phyloP scores from a whole-genome alignment of 2,329 filamentous ascomycete genomes.

The Plectosphaerella cucumerina region DNA sequence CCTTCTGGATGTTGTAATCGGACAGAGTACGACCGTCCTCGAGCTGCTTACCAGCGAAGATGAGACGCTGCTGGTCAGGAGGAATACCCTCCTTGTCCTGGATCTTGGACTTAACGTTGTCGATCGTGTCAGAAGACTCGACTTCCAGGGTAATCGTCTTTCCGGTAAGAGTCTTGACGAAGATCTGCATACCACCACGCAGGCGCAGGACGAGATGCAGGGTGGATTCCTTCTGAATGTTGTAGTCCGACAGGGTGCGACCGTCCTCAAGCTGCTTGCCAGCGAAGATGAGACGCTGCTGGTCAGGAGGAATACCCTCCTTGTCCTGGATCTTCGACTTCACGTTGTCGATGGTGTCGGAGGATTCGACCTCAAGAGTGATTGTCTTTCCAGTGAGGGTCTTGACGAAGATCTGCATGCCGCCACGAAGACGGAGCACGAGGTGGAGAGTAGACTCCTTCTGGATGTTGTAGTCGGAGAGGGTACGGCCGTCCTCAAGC shows the following conservation, averaged over 20 bases:
- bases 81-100: conserved; percentile 92
- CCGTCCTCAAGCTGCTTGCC: conserved; percentile 97
- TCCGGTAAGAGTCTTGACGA: conserved; percentile 82
- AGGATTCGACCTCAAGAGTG: conserved; percentile 83
- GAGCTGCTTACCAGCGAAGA: conserved; percentile 93
- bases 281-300: conserved; percentile 93
- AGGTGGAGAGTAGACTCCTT: conserved; percentile 69
- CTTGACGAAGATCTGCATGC: conserved; percentile 74
- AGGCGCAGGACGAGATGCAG: conserved; percentile 84
- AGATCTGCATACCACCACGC: conserved; percentile 86
- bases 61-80: conserved; percentile 89
- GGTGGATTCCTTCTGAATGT: conserved; percentile 91
- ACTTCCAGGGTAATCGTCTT: conserved; percentile 95
- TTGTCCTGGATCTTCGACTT: conserved; percentile 98
- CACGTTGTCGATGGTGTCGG: conserved; percentile 92
- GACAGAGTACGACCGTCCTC: conserved; percentile 88
- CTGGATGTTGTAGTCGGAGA: conserved; percentile 70
- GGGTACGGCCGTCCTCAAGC: conserved; percentile 46
- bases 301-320: conserved; percentile 93
- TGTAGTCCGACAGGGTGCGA: conserved; percentile 86
- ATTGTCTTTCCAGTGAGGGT: conserved; percentile 92
- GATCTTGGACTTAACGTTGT: conserved; percentile 94
- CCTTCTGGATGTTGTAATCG: conserved; percentile 97
- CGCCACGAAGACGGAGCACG: conserved; percentile 66
- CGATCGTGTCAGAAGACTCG: conserved; percentile 84